Evolutionary conservation across 345 rosid genomes (phyloP).

Genomic region (Eucalyptus sp.): DNA sequence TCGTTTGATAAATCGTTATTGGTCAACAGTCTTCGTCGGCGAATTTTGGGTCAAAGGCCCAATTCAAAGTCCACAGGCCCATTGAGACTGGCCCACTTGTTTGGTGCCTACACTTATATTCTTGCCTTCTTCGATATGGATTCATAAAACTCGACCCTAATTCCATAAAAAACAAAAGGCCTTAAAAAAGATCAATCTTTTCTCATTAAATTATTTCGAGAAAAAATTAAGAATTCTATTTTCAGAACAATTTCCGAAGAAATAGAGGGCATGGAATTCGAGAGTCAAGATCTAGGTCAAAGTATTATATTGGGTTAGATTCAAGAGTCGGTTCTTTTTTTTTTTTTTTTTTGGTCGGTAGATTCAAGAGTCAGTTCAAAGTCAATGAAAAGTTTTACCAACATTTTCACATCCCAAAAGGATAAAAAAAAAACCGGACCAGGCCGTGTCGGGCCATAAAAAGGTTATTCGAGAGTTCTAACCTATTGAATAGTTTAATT

Average conservation of each 20-base stretch:
- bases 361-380: background rate
- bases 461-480: background rate
- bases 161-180: background rate
- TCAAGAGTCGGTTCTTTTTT: background rate
- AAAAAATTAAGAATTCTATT: background rate
- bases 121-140: background rate
- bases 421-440: accelerated
- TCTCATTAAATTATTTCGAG: background rate
- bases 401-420: background rate
- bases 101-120: background rate
- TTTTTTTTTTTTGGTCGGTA: background rate
- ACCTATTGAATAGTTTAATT: background rate
- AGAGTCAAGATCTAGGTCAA: background rate
- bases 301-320: background rate
- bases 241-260: background rate
- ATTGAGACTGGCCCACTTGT: background rate
- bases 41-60: background rate
- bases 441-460: background rate
- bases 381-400: background rate
- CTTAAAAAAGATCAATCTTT: background rate
- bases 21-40: background rate
- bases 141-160: background rate
- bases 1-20: background rate
- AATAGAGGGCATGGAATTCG: background rate
- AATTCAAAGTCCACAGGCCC: background rate